These are phyloP conservation scores for Yamadazyma conglobata DNA, from an alignment of 1,139 yeast genomes.

Conservation along the genomic window DNA sequence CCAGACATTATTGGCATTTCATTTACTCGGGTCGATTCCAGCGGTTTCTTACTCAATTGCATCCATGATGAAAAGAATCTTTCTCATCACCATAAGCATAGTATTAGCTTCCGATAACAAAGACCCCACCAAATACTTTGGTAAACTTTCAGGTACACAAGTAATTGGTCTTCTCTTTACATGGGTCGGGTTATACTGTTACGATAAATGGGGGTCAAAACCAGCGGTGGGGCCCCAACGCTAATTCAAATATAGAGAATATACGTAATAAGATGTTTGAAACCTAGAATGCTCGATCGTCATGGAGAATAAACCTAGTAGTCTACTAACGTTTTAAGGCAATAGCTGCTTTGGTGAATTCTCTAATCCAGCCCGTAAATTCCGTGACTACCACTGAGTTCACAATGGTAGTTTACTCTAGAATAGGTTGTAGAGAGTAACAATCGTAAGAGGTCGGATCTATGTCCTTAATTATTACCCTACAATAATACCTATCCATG, in stretches of 20 bases:
- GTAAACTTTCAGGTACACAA: constrained; percentile 28
- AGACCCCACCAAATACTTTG: constrained; percentile 23
- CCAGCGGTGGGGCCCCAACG: constrained; percentile 22
- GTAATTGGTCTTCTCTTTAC: constrained; percentile 28
- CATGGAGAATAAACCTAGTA: constrained; percentile 11
- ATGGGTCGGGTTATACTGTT: constrained; percentile 35
- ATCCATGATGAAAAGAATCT: constrained; percentile 42
- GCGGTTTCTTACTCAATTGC: constrained; percentile 42
- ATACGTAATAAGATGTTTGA: constrained; percentile 29
- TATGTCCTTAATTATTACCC: constrained; percentile 35
- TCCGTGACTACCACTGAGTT: constrained; percentile 41
- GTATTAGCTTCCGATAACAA: constrained; percentile 17
- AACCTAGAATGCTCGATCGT: constrained; percentile 46
- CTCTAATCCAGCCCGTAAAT: constrained; percentile 37
- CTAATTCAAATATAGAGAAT: constrained; percentile 2
- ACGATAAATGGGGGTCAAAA: constrained; percentile 41
- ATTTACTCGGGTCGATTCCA: constrained; percentile 37
- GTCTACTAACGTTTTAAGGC: constrained; percentile 5
- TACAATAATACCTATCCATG: constrained; percentile 54
- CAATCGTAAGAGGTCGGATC: constrained; percentile 34
- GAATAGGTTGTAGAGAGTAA: constrained; percentile 54
- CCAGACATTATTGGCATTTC: constrained; percentile 36
- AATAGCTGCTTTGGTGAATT: constrained; percentile 5
- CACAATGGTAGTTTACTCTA: constrained; percentile 42
- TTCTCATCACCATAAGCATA: constrained; percentile 35